phyloP scores from a whole-genome alignment of 1,284 basidiomycete genomes.

The Trametes versicolor region DNA sequence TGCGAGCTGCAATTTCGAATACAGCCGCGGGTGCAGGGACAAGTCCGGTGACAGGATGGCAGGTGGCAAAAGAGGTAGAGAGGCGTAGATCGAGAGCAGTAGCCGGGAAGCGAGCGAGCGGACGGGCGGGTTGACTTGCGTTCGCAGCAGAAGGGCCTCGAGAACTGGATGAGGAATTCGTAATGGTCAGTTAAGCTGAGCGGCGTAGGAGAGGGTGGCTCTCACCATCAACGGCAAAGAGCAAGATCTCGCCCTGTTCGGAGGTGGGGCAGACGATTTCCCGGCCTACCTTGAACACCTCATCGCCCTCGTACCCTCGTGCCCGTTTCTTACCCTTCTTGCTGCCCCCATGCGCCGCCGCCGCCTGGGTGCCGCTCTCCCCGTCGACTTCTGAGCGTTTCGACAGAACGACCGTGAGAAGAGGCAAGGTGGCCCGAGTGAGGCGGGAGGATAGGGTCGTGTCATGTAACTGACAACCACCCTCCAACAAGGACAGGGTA shows the following conservation, averaged over 20 bases:
- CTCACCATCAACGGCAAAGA: constrained; percentile 73
- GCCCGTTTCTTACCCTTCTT: constrained; percentile 81
- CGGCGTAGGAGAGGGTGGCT: neutral
- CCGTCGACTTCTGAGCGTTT: constrained; percentile 46
- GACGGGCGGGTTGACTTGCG: constrained; percentile 60
- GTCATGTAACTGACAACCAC: constrained; percentile 59
- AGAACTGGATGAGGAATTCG: constrained; percentile 20
- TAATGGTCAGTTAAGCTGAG: neutral
- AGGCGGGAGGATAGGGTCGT: constrained; percentile 62
- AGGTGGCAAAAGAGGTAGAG: constrained; percentile 64
- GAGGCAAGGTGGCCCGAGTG: constrained; percentile 61
- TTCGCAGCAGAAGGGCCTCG: constrained; percentile 56
- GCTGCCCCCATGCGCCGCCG: constrained; percentile 43
- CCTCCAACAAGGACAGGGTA: constrained; percentile 53
- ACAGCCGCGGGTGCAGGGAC: constrained; percentile 55
- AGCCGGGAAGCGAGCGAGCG: constrained; percentile 68
- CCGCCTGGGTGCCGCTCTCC: constrained; percentile 34
- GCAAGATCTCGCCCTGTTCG: constrained; percentile 62
- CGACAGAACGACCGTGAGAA: constrained; percentile 59
- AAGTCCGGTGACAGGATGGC: constrained; percentile 64
- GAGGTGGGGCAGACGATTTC: constrained; percentile 57
- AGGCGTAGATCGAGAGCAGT: constrained; percentile 63
- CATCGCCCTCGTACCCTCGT: constrained; percentile 82
- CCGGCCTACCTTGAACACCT: constrained; percentile 69
- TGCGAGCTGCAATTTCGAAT: constrained; percentile 55